phyloP scores from a whole-genome alignment of 192 early-diverging fungal genomes.

The Gonapodya prolifera region DNA sequence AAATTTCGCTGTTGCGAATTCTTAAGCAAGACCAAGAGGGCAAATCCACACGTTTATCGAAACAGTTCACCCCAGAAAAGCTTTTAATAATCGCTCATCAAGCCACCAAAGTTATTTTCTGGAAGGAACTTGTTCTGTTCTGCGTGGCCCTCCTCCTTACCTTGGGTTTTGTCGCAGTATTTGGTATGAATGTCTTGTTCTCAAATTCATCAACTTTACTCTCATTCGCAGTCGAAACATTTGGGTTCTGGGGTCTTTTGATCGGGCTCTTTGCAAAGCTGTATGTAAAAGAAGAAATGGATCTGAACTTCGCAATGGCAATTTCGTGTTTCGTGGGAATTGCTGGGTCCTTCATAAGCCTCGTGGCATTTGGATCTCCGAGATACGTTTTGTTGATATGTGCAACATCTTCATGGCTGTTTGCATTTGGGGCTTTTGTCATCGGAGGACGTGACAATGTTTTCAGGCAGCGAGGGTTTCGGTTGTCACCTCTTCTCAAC shows the following conservation, averaged over 20 bases:
- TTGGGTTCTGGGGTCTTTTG: conserved; percentile 19
- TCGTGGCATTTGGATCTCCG: conserved; percentile 8
- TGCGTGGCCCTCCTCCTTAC: not conserved
- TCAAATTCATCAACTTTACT: not conserved
- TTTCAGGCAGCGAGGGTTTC: not conserved
- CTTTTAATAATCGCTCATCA: not conserved
- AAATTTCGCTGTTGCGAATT: conserved; percentile 16
- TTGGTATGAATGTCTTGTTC: not conserved
- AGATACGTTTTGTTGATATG: not conserved
- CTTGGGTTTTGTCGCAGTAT: not conserved
- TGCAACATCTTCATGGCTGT: conserved; percentile 12
- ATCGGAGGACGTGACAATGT: conserved; percentile 9
- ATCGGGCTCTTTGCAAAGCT: conserved; percentile 27
- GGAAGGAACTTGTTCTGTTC: not conserved
- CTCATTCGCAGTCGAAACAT: not conserved
- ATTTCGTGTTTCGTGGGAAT: conserved; percentile 9
- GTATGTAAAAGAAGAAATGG: conserved; percentile 19
- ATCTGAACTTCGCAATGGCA: conserved; percentile 15
- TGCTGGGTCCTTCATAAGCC: not conserved
- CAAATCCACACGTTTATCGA: not conserved
- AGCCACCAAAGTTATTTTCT: not conserved
- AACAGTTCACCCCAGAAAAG: not conserved
- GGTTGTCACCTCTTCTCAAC: conserved; percentile 4
- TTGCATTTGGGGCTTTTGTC: conserved; percentile 19
- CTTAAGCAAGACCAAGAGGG: conserved; percentile 13